Evolutionary conservation across 2,329 filamentous ascomycete species (phyloP).

Genomic region (Pseudogymnoascus verrucosus): DNA sequence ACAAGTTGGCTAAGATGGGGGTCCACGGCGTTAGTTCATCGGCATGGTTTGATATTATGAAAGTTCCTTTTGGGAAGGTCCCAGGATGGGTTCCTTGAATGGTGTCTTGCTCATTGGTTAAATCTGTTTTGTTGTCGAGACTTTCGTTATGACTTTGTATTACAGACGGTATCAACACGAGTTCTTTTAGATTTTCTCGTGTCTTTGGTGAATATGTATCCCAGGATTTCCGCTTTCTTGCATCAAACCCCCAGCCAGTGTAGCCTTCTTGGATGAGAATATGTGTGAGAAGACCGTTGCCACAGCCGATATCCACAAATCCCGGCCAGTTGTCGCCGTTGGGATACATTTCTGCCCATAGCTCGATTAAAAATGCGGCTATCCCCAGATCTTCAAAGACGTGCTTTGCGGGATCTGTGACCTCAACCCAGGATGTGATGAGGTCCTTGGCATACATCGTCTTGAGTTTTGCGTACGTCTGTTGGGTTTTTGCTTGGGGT

Average conservation of each 20-base stretch:
- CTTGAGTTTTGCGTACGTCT: constrained; percentile 76
- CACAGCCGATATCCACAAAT: constrained; percentile 93
- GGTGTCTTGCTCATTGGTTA: constrained; percentile 12
- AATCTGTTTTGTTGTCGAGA: not conserved
- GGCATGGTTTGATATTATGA: constrained; percentile 94
- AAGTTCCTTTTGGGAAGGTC: constrained; percentile 64
- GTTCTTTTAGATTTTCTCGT: constrained; percentile 45
- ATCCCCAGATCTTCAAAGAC: constrained; percentile 93
- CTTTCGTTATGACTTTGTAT: constrained; percentile 14
- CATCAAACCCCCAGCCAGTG: constrained; percentile 84
- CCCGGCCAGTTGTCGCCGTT: constrained; percentile 56
- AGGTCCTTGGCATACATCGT: constrained; percentile 64
- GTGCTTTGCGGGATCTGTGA: constrained; percentile 81
- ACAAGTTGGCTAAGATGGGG: constrained; percentile 72
- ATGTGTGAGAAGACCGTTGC: constrained; percentile 84
- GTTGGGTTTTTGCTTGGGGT: constrained; percentile 67
- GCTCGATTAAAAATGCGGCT: constrained; percentile 82
- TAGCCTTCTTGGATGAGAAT: constrained; percentile 77
- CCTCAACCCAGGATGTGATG: constrained; percentile 73
- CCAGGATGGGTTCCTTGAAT: constrained; percentile 51
- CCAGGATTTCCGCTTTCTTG: constrained; percentile 81
- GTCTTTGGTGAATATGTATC: constrained; percentile 51
- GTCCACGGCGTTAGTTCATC: constrained; percentile 97
- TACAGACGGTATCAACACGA: constrained; percentile 49
- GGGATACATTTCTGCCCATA: constrained; percentile 80